Evolutionary conservation across 768 basidiomycete genomes (phyloP).

Genomic region (Tylopilus subfusipes): DNA sequence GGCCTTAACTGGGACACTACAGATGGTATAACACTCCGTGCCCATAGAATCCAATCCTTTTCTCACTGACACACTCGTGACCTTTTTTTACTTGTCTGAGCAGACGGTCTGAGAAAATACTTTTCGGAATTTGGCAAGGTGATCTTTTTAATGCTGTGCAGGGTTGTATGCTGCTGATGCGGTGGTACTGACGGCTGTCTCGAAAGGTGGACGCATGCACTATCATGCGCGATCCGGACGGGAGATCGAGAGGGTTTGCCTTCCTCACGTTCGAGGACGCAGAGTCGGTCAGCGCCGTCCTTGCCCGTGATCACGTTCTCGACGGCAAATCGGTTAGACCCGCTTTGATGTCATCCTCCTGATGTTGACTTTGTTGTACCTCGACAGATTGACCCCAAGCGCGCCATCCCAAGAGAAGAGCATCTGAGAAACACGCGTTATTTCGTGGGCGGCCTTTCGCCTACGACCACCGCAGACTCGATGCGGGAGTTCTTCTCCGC

Average conservation of each 20-base stretch:
- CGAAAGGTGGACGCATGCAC: constrained; percentile 72
- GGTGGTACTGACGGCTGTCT: constrained; percentile 12
- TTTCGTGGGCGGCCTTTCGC: constrained; percentile 76
- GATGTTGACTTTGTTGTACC: neutral
- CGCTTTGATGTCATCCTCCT: neutral
- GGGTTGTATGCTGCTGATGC: neutral
- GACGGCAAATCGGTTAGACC: constrained; percentile 73
- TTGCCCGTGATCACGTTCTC: constrained; percentile 62
- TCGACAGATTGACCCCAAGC: constrained; percentile 79
- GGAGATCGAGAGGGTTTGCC: constrained; percentile 79
- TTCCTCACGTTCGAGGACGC: constrained; percentile 80
- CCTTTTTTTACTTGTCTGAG: constrained; percentile 23
- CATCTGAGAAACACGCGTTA: constrained; percentile 73
- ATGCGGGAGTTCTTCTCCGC: constrained; percentile 68
- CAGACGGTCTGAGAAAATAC: constrained; percentile 64
- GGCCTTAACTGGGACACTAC: constrained; percentile 90
- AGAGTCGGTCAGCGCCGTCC: constrained; percentile 58
- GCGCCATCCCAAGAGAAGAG: constrained; percentile 81
- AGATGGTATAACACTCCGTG: constrained; percentile 60
- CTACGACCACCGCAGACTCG: constrained; percentile 63
- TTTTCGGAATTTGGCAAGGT: constrained; percentile 80
- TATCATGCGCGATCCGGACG: constrained; percentile 77
- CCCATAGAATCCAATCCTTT: constrained; percentile 22
- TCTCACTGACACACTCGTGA: constrained; percentile 26
- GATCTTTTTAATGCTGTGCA: constrained; percentile 20